Conservation (phyloP, 768 basidiomycete species). For the Pleurotus cornucopiae region DNA sequence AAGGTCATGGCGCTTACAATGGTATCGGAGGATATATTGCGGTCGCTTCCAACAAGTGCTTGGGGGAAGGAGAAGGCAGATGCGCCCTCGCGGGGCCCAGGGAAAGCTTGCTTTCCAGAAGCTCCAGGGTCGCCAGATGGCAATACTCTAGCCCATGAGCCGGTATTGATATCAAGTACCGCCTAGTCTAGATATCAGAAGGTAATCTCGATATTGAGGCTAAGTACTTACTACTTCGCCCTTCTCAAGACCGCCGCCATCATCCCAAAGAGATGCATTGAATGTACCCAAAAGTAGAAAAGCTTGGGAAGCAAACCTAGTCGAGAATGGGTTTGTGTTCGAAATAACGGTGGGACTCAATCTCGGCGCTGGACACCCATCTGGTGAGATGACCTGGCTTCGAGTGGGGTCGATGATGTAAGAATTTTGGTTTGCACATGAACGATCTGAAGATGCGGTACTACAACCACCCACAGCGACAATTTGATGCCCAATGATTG, state of each 20-base stretch:
- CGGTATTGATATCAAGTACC: constrained; percentile 56
- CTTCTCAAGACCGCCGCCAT: constrained; percentile 49
- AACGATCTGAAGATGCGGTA: constrained; percentile 31
- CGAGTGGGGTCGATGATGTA: constrained; percentile 49
- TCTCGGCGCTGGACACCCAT: constrained; percentile 63
- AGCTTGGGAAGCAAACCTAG: constrained; percentile 58
- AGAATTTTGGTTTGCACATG: constrained; percentile 58
- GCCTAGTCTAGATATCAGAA: constrained; percentile 34
- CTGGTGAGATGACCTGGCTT: constrained; percentile 31
- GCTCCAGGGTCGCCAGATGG: constrained; percentile 72
- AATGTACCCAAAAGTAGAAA: constrained; percentile 69
- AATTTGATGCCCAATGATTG: constrained; percentile 49
- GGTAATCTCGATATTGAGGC: background rate
- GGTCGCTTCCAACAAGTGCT: constrained; percentile 53
- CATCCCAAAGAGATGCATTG: constrained; percentile 62
- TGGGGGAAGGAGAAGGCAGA: constrained; percentile 50
- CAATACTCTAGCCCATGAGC: constrained; percentile 67
- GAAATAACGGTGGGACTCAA: constrained; percentile 54
- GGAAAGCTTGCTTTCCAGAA: constrained; percentile 45
- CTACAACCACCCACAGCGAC: constrained; percentile 63
- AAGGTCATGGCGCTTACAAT: constrained; percentile 34
- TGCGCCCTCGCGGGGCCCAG: constrained; percentile 69
- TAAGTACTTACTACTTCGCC: constrained; percentile 65
- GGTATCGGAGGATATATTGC: constrained; percentile 53
- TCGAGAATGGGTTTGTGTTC: constrained; percentile 54